Evolutionary conservation across 78 protist species (phyloP), one percentile per base, ranked within the genome.

Genomic region (Dictyostelium firmibasis): DNA sequence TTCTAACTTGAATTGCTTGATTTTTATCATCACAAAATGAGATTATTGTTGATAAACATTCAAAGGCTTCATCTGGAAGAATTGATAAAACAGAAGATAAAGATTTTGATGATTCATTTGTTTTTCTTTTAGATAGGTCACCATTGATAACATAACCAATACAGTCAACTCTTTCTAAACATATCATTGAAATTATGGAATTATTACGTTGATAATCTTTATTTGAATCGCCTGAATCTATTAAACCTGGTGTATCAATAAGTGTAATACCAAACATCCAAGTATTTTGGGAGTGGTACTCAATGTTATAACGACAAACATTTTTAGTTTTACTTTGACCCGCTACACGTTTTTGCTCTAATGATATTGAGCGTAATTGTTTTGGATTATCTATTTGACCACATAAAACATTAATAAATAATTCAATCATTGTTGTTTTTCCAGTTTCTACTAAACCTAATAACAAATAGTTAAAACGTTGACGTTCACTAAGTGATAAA

Each of bases 261-360:
- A 83, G 8, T 38, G 88, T 72, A n/a, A 83, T 83, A 72, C 78
- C 83, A 72, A 83, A 83, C 69, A 43, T 83, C 43, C 35, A 83
- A 3, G 9, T 5, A 18, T 83, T 41, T 23, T 25, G 0, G 2
- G 8, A 25, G 5, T 72, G n/a, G 13, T 83, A 83, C 25, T 50
- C 74, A 13, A 83, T 83, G 11, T 83, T 72, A 13, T 83, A 83
- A 3, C 25, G 60, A 25, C 88, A 83, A 35, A 83, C 88, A 20
- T 14, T 8, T 8, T 72, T 38, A 5, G 88, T 83, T 83, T 83
- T 83, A 83, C 88, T 83, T 47, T 72, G 33, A 50, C 64, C 53
- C 20, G 16, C 10, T 25, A 41, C 43, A n/a, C 82, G 44, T 43
- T 3, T 3, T 18, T 35, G 8, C 10, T 83, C 88, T 23, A 83